Conservation (phyloP, 768 basidiomycete species). For the Solioccasus polychromus region DNA sequence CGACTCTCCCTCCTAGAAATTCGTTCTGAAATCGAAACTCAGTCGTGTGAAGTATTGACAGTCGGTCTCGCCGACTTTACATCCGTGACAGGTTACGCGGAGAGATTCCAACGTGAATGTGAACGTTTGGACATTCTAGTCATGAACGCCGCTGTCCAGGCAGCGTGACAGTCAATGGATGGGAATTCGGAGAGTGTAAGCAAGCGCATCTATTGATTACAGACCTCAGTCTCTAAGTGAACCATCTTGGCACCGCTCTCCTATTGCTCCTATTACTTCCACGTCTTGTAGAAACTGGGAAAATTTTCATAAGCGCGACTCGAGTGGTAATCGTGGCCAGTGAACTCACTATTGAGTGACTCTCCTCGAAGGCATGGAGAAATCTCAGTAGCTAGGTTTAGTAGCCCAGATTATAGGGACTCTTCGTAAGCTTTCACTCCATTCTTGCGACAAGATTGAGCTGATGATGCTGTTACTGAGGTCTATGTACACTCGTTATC, state of each 20-base stretch:
- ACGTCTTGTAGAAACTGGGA: slow-evolving; percentile 24
- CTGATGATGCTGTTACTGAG: slow-evolving; percentile 9
- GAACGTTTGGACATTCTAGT: slow-evolving; percentile 34
- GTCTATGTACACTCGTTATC: slow-evolving; percentile 21
- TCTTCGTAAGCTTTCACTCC: slow-evolving; percentile 12
- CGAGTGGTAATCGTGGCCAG: slow-evolving; percentile 34
- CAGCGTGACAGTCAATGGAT: no score
- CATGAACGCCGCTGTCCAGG: slow-evolving; percentile 38
- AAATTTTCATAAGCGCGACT: slow-evolving; percentile 17
- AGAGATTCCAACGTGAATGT: slow-evolving; percentile 5
- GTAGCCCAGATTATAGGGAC: slow-evolving; percentile 18
- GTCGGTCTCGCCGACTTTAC: slow-evolving; percentile 16
- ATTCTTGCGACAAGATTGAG: neutral
- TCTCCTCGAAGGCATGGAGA: slow-evolving; percentile 19
- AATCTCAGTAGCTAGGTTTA: slow-evolving; percentile 24
- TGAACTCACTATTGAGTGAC: slow-evolving; percentile 19
- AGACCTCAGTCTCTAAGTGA: slow-evolving; percentile 33
- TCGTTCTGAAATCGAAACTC: slow-evolving; percentile 24
- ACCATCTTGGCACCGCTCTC: slow-evolving; percentile 33
- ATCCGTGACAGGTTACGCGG: slow-evolving; percentile 12
- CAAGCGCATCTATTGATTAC: slow-evolving; percentile 18
- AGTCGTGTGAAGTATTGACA: slow-evolving; percentile 29
- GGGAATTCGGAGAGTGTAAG: slow-evolving; percentile 12
- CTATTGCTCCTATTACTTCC: slow-evolving; percentile 34
- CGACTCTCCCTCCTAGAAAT: slow-evolving; percentile 17